Evolutionary conservation across 208 protist species (phyloP).

Genomic region (Trichomonas tenax): DNA sequence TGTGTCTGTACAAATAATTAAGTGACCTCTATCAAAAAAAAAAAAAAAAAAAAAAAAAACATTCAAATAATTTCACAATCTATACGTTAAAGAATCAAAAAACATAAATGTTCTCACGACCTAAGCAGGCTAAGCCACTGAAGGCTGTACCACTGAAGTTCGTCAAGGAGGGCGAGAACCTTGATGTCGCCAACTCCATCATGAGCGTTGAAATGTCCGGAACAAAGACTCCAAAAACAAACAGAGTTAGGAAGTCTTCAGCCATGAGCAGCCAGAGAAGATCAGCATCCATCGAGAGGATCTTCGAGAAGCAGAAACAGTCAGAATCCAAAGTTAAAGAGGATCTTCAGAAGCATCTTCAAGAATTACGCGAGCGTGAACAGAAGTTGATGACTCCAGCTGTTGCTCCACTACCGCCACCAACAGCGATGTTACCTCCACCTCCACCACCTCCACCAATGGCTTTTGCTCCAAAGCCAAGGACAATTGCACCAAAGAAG

Average conservation of each 20-base stretch:
- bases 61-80: not conserved
- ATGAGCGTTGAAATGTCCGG: not conserved
- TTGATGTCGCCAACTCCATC: slow-evolving; percentile 19
- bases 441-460: not conserved
- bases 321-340: not conserved
- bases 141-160: not conserved
- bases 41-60: too few relatives aligned
- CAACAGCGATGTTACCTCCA: not conserved
- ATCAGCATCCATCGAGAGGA: slow-evolving; percentile 4
- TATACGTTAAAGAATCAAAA: not conserved
- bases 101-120: not conserved
- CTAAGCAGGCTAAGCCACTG: not conserved
- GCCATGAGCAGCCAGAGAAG: not conserved
- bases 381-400: not conserved
- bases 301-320: not conserved
- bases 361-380: too few relatives aligned
- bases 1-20: too few relatives aligned
- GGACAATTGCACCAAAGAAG: not conserved
- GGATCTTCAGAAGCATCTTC: not conserved
- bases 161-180: not conserved
- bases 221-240: too few relatives aligned
- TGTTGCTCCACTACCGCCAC: not conserved
- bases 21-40: too few relatives aligned
- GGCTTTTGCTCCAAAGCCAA: not conserved
- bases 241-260: not conserved